These are phyloP conservation scores for Globomyces pollinis-pini DNA, from an alignment of 192 early-diverging fungal species.

Conservation along the genomic window DNA sequence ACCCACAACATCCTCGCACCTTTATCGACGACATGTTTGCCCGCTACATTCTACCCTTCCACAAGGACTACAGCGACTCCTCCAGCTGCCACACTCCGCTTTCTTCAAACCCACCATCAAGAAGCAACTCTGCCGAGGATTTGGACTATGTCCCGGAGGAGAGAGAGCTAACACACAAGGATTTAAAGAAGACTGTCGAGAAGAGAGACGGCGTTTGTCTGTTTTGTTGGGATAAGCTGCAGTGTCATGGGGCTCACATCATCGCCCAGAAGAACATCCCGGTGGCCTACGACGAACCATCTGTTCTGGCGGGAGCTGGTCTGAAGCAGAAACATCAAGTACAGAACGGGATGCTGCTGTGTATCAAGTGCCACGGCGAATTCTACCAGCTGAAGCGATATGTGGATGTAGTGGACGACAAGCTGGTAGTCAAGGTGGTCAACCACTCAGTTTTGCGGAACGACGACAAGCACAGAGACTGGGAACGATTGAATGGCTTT, in stretches of 20 bases:
- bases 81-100: background rate
- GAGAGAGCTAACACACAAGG: too few relatives aligned
- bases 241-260: background rate
- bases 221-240: conserved; percentile 1
- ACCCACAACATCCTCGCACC: background rate
- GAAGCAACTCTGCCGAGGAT: background rate
- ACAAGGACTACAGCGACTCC: background rate
- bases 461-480: background rate
- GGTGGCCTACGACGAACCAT: background rate
- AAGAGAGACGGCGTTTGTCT: conserved; percentile 2
- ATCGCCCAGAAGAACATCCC: background rate
- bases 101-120: background rate
- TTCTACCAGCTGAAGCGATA: conserved; percentile 7
- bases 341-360: conserved; percentile 14
- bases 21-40: background rate
- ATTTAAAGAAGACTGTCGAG: background rate
- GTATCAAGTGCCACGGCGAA: conserved; percentile 9
- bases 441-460: conserved; percentile 3
- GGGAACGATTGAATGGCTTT: background rate
- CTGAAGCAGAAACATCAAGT: conserved; percentile 11
- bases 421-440: conserved; percentile 14
- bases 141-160: background rate
- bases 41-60: background rate
- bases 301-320: background rate
- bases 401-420: conserved; percentile 16